Evolutionary conservation across 2,329 filamentous ascomycete species (phyloP).

Genomic region (Bertia moriformis): DNA sequence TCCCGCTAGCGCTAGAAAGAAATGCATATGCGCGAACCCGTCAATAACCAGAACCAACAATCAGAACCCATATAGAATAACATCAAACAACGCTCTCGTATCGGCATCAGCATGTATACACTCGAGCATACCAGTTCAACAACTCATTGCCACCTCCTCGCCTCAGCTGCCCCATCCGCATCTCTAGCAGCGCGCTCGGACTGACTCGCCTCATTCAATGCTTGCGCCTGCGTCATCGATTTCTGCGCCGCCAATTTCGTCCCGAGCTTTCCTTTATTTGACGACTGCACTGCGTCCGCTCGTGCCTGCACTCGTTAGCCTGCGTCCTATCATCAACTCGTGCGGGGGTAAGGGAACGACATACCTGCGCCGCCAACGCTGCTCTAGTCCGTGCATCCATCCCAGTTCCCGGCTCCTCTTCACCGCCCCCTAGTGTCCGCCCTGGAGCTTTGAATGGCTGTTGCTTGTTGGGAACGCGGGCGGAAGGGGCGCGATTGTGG

Average conservation of each 20-base stretch:
- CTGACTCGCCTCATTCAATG: background rate
- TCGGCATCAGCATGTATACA: too few species aligned
- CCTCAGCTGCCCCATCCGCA: background rate
- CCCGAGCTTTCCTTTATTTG: background rate
- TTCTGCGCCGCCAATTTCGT: constrained; percentile 1
- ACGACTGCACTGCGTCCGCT: background rate
- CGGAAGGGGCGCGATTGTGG: background rate
- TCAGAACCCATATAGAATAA: too few species aligned
- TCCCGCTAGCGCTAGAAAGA: too few species aligned
- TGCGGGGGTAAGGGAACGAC: background rate
- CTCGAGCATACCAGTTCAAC: too few species aligned
- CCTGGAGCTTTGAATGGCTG: background rate
- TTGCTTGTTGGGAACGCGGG: background rate
- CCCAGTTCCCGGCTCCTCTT: background rate
- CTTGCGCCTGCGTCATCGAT: background rate
- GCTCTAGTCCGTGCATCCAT: background rate
- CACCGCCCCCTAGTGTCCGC: background rate
- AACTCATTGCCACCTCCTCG: background rate
- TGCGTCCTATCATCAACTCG: background rate
- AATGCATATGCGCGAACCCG: too few species aligned
- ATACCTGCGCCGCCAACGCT: background rate
- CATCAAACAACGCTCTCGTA: too few species aligned
- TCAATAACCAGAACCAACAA: too few species aligned
- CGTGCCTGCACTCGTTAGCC: background rate
- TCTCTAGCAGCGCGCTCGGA: background rate